Evolutionary conservation across 2,329 filamentous ascomycete species (phyloP).

Genomic region (Cladosporium cucumerinum): DNA sequence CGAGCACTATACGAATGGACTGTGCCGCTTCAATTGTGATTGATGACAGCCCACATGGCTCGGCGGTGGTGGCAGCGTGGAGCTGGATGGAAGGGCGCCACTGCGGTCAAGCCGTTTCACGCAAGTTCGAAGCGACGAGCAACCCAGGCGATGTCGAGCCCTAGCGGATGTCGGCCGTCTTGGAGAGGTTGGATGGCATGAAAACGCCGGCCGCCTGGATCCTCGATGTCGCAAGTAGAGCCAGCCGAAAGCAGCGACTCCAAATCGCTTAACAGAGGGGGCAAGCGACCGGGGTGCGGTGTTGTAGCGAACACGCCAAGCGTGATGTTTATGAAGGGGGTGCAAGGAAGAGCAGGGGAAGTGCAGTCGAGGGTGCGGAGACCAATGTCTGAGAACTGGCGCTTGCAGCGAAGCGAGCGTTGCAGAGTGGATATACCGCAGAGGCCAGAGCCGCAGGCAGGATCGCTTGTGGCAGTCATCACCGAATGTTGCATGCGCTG

Average conservation of each 20-base stretch:
- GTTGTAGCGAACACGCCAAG: not conserved
- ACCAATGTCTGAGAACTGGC: conserved; percentile 5
- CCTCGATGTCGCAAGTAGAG: conserved; percentile 15
- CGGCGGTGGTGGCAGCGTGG: not conserved
- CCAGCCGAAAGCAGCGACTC: not conserved
- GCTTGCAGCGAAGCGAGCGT: conserved; percentile 11
- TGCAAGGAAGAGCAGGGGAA: not conserved
- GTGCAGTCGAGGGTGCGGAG: not conserved
- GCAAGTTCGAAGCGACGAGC: conserved; percentile 4
- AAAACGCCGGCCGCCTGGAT: not conserved
- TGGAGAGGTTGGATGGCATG: not conserved
- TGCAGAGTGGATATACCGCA: not conserved
- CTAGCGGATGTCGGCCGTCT: conserved; percentile 1
- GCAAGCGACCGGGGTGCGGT: not conserved
- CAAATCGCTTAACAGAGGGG: not conserved
- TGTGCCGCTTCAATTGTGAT: not conserved
- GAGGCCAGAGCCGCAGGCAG: not conserved
- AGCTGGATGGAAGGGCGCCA: not conserved
- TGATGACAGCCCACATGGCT: conserved; percentile 14
- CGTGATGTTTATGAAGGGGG: conserved; percentile 10
- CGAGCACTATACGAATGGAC: not conserved
- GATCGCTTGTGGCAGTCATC: not conserved
- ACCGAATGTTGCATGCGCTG: not conserved
- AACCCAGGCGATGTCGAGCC: not conserved
- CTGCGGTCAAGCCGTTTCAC: conserved; percentile 8